Evolutionary conservation across 2,329 filamentous ascomycete species (phyloP).

Genomic region (Stagonosporopsis rhizophila): DNA sequence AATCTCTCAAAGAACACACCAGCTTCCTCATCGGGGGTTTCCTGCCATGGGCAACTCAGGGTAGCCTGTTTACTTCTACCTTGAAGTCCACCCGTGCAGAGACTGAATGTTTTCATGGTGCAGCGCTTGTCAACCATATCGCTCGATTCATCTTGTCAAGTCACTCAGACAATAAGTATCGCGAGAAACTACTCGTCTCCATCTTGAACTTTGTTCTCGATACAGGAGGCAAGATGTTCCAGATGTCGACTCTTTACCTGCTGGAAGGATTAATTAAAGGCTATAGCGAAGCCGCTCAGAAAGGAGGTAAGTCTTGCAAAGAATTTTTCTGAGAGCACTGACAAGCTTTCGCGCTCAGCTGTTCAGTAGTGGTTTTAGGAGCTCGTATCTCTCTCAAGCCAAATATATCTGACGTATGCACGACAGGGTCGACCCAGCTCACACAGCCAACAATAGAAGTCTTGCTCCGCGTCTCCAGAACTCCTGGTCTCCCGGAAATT

Average conservation of each 20-base stretch:
- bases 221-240: conserved; percentile 47
- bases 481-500: conserved; percentile 53
- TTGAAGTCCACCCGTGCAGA: conserved; percentile 40
- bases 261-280: conserved; percentile 53
- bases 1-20: conserved; percentile 28
- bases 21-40: conserved; percentile 51
- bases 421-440: conserved; percentile 18
- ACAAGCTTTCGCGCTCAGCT: not conserved
- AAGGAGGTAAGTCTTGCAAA: not conserved
- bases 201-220: conserved; percentile 49
- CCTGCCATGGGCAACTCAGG: conserved; percentile 57
- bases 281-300: conserved; percentile 16
- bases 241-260: conserved; percentile 52
- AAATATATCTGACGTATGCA: not conserved
- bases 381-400: not conserved
- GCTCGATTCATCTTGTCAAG: conserved; percentile 34
- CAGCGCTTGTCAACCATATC: conserved; percentile 48
- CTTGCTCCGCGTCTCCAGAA: conserved; percentile 47
- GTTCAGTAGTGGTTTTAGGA: not conserved
- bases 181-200: conserved; percentile 33
- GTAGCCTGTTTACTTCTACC: conserved; percentile 52
- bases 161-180: conserved; percentile 13
- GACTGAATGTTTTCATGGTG: conserved; percentile 52
- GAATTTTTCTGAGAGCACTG: not conserved
- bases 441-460: conserved; percentile 37